Base-by-base conservation (phyloP, 2,329 filamentous ascomycete species). In the Trichoderma sp. region DNA sequence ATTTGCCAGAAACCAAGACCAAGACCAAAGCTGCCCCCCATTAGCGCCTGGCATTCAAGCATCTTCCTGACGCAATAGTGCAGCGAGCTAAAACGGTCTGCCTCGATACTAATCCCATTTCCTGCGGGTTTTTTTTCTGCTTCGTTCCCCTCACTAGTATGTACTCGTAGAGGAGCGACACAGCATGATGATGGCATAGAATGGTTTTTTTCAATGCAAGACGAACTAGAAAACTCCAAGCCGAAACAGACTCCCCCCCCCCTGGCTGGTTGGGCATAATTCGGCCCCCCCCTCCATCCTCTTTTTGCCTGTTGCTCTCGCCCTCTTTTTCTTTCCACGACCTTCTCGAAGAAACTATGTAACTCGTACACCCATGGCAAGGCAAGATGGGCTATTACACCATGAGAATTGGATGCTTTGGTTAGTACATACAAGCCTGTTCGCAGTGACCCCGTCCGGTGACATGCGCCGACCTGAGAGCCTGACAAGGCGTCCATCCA, bases 21-120 rank as follows among this genome's bases (percentile, higher is more conserved):
- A 43, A 39, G 36, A 34, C 34, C 34, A 34, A 36, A 43, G 36
- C 36, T 39, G 7, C 15, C 39, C 39, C 39, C 39, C 17, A 47
- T 20, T 47, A 47, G 43, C 43, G 43, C n/a, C 43, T 20, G 43
- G 26, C 26, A 26, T 26, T 3, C 26, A 26, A 26, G 17, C 43
- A 47, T 47, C 15, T 20, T 23, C 55, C 63, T 71, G 70, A 71
- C 70, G 70, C 70, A 71, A 71, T 71, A 43, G 47, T 70, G 68
- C 68, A 70, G 68, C 58, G 23, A 43, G 47, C 68, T 61, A 69
- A 58, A 26, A 23, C 53, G n/a, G 30, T 23, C 28, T 2, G 28
- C 36, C 28, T 59, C 28, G n/a, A 36, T 50, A 47, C 62, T 17
- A 36, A 23, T 15, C 59, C 32, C 32, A 68, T 58, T 43, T 43